phyloP scores from a whole-genome alignment of 306 rosid species.

The Quercus agrifolia region DNA sequence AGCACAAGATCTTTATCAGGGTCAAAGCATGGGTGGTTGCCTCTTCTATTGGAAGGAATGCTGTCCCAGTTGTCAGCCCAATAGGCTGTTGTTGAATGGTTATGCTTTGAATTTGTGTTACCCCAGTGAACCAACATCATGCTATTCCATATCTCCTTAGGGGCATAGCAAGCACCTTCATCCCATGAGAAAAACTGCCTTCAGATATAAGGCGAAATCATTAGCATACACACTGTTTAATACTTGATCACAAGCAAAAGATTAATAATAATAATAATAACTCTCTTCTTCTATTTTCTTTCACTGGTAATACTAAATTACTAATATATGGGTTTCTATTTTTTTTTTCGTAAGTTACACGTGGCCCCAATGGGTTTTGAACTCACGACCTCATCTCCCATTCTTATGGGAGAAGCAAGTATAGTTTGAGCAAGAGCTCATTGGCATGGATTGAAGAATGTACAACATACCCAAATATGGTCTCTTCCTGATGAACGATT shows the following conservation, averaged over 20 bases:
- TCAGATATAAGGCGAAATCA: constrained; percentile 38
- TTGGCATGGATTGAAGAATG: neutral
- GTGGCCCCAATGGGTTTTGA: no score
- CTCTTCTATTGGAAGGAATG: constrained; percentile 62
- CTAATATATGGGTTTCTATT: no score
- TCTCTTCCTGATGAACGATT: constrained; percentile 90
- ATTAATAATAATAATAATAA: neutral
- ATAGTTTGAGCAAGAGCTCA: no score
- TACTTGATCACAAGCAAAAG: constrained; percentile 4
- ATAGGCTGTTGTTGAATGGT: constrained; percentile 93
- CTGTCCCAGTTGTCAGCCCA: constrained; percentile 90
- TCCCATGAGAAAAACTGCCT: constrained; percentile 98
- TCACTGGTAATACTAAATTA: constrained; percentile 8
- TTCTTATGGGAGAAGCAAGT: no score
- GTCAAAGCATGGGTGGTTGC: constrained; percentile 90
- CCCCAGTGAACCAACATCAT: constrained; percentile 99
- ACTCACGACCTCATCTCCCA: no score
- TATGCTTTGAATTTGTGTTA: constrained; percentile 85
- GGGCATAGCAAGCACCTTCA: constrained; percentile 99
- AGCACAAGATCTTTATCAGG: constrained; percentile 93
- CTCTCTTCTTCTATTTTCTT: constrained; percentile 6
- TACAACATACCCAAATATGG: constrained; percentile 81
- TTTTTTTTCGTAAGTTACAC: no score
- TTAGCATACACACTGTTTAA: constrained; percentile 25
- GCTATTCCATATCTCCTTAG: constrained; percentile 98